Percentiles rank a stretch among this genome's conserved stretches.
Evolutionary conservation across 2,329 filamentous ascomycete genomes (phyloP).

Genomic region (Elsinoe necatrix): DNA sequence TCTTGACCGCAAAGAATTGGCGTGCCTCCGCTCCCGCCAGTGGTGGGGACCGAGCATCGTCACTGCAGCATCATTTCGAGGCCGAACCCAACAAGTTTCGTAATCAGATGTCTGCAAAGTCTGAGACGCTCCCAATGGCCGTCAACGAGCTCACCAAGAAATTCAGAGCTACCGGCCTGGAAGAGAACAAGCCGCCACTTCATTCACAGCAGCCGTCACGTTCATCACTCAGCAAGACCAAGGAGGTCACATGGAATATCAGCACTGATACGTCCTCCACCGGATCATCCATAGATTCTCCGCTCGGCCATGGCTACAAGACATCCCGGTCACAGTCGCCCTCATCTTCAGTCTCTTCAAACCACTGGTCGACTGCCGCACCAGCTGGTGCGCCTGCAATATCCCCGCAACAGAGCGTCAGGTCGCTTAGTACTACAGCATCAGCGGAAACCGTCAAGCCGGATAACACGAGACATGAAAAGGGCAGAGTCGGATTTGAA

Average conservation of each 20-base stretch:
- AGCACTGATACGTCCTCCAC: background rate
- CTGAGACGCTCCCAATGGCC: background rate
- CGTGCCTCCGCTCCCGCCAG: background rate
- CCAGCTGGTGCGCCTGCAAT: background rate
- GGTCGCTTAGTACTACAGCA: background rate
- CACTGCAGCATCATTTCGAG: background rate
- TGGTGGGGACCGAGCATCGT: slow-evolving; percentile 3
- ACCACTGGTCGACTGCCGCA: background rate
- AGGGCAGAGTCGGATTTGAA: background rate
- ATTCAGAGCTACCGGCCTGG: background rate
- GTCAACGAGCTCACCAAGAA: background rate
- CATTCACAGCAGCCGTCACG: background rate
- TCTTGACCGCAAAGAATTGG: slow-evolving; percentile 1
- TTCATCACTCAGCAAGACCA: background rate
- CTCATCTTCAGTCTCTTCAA: background rate
- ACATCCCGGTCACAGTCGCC: slow-evolving; percentile 2
- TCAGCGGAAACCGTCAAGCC: background rate
- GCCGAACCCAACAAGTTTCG: background rate
- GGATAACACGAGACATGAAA: background rate
- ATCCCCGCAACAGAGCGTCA: background rate
- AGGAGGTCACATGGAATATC: background rate
- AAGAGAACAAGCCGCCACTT: background rate
- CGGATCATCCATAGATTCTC: background rate
- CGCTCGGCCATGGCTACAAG: background rate
- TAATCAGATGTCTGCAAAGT: background rate